Conservation (phyloP, 306 rosid genomes). For the Dalbergia cochinchinensis region DNA sequence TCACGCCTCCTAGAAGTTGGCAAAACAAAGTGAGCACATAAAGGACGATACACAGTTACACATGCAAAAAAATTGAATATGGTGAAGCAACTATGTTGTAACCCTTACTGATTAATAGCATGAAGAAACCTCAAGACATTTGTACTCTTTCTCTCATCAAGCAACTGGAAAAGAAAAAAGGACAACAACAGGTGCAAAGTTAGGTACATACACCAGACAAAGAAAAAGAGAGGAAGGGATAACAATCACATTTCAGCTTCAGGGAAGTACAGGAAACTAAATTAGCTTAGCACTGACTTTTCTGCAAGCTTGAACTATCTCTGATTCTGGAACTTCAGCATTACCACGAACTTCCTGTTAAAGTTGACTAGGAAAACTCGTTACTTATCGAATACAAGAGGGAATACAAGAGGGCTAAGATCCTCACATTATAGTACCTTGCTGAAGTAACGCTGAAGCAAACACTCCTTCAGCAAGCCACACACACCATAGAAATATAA, state of each 20-base stretch:
- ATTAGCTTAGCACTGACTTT: constrained; percentile 63
- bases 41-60: not conserved
- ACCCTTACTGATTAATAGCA: constrained; percentile 72
- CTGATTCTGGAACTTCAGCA: constrained; percentile 88
- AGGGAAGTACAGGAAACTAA: constrained; percentile 31
- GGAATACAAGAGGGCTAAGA: not conserved
- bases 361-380: constrained; percentile 30
- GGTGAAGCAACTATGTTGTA: constrained; percentile 23
- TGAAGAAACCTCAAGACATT: constrained; percentile 80
- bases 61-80: not conserved
- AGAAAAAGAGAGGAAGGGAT: not conserved
- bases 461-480: constrained; percentile 80
- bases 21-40: constrained; percentile 24
- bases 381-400: not conserved
- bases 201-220: not conserved
- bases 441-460: constrained; percentile 93
- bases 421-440: constrained; percentile 62
- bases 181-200: constrained; percentile 25
- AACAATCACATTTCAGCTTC: constrained; percentile 37
- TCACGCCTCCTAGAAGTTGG: constrained; percentile 76
- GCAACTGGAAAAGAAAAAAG: constrained; percentile 60
- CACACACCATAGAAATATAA: constrained; percentile 89
- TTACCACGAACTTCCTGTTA: constrained; percentile 85
- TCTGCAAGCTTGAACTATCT: constrained; percentile 92
- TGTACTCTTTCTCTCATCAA: constrained; percentile 86